Base-by-base conservation (phyloP, 2,329 filamentous ascomycete species). In the Penicillium thymicola region DNA sequence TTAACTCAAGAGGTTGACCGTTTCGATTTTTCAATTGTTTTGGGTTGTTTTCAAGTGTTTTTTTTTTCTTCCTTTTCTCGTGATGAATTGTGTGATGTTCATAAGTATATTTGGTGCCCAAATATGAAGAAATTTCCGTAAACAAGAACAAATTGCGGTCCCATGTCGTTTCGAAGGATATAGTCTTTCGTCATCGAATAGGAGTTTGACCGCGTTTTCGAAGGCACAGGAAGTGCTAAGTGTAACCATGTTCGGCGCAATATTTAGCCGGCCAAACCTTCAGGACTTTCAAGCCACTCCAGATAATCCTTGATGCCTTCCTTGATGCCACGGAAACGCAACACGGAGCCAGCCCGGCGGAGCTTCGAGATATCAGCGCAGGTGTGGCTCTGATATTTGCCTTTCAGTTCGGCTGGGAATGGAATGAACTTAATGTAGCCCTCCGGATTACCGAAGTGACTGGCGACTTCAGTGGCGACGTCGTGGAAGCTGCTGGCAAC, bases 341-440 rank as follows among this genome's bases (percentile, higher is more conserved):
- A n/a, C 27, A 21, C 36, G 11, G 47, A 51, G n/a, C 38, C 46
- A 16, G 41, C 34, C 11, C 53, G 38, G n/a, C 53, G 47, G 25
- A 55, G 53, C 27, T 51, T 55, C 6, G 53, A 37, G 14, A 51
- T 51, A 23, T 55, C 41, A 5, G 53, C 53, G 14, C 53, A 51
- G 21, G 47, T 45, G 11, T 38, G 23, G 18, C 13, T 55, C 25
- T 51, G 53, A 41, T 41, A 51, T 4, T n/a, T 23, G 1, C 47
- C 47, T 23, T 51, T 55, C 27, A 55, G 4, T 8, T 55, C 23
- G 2, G 25, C 8, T 2, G 53, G 47, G 34, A 55, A 51, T 5
- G 49, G 32, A n/a, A 38, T 7, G 5, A 25, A 13, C 0, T 44
- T 42, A 27, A 55, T 40, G 21, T 51, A 51, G 1, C 40, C 53